phyloP scores from a whole-genome alignment of 768 basidiomycete species.

The Mrakia frigida region DNA sequence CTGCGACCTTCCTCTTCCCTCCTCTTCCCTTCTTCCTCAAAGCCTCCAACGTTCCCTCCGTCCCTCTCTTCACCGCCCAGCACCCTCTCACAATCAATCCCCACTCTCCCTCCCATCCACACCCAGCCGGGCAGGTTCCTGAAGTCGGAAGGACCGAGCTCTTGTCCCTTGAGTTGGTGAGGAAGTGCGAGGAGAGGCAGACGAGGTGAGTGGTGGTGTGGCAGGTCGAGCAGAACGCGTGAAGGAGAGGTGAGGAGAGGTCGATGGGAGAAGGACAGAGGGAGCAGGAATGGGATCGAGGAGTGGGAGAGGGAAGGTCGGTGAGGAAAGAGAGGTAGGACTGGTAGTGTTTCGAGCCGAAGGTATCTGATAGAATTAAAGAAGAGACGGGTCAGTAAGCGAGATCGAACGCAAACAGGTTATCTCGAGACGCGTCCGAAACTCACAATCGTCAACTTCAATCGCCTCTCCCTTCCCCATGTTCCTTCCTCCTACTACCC shows the following conservation, averaged over 20 bases:
- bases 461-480: constrained; percentile 36
- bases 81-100: constrained; percentile 21
- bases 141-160: background rate
- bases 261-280: constrained; percentile 9
- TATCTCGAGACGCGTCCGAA: background rate
- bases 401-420: background rate
- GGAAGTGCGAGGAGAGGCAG: constrained; percentile 24
- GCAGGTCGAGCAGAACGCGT: constrained; percentile 14
- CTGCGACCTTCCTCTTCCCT: background rate
- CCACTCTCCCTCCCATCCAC: constrained; percentile 19
- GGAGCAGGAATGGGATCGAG: background rate
- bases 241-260: constrained; percentile 5
- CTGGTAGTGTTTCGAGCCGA: background rate
- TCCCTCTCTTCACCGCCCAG: constrained; percentile 19
- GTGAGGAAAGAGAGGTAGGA: background rate
- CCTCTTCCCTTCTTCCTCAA: background rate
- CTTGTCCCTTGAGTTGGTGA: background rate
- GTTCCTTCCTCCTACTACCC: constrained; percentile 32
- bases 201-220: constrained; percentile 9
- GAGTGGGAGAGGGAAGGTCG: background rate
- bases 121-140: constrained; percentile 10
- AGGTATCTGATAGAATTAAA: background rate
- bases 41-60: constrained; percentile 14
- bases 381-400: background rate
- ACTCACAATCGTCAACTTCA: constrained; percentile 41